Evolutionary conservation across 305 asterid genomes (phyloP).

Genomic region (Petunia hybrid): DNA sequence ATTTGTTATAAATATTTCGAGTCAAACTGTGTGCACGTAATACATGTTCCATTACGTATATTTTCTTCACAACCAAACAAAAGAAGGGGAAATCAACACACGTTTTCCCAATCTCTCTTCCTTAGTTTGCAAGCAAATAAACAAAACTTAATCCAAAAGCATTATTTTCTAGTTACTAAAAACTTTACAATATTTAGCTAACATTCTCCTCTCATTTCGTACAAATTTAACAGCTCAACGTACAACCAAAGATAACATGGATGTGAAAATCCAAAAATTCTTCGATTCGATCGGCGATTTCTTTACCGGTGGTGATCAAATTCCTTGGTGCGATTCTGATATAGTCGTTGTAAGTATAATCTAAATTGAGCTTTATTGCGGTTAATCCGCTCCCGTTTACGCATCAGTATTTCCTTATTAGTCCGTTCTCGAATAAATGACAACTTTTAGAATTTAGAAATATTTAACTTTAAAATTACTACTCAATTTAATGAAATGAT

Average conservation of each 20-base stretch:
- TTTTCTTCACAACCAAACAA: too few species aligned
- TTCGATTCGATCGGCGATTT: constrained; percentile 68
- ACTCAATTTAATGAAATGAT: too few species aligned
- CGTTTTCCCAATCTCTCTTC: not conserved
- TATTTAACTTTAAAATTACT: too few species aligned
- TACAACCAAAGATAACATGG: constrained; percentile 50
- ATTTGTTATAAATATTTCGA: too few species aligned
- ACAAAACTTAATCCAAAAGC: constrained; percentile 2
- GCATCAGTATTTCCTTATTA: too few species aligned
- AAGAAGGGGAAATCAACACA: not conserved
- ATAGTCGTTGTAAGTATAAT: constrained; percentile 60
- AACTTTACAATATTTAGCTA: not conserved
- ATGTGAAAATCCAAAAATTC: constrained; percentile 62
- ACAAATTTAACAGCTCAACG: not conserved
- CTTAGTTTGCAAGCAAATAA: constrained; percentile 24
- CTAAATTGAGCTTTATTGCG: not conserved
- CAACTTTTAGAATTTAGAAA: too few species aligned
- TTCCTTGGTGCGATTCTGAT: constrained; percentile 83
- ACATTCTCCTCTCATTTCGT: not conserved
- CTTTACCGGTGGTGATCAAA: constrained; percentile 78
- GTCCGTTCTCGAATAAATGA: too few species aligned
- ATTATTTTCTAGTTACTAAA: not conserved
- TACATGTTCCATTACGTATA: too few species aligned
- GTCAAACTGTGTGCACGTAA: too few species aligned
- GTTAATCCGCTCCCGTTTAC: too few species aligned